These are phyloP conservation scores for Russula emetica DNA, from an alignment of 768 basidiomycete species.

Conservation along the genomic window DNA sequence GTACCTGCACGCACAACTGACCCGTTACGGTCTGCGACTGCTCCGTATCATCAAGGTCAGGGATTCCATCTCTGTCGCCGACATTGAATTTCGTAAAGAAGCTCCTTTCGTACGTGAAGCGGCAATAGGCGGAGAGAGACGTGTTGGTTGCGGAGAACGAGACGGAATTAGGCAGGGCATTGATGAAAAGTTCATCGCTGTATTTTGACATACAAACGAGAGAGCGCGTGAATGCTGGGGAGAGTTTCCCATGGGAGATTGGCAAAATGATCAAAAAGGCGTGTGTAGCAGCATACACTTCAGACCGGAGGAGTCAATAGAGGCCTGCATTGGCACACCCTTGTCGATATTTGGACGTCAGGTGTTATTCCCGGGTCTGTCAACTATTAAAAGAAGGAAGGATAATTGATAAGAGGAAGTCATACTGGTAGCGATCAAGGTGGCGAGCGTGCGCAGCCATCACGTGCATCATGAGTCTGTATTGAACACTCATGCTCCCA, in stretches of 20 bases:
- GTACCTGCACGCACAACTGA: constrained; percentile 66
- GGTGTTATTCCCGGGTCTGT: background rate
- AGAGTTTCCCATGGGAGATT: background rate
- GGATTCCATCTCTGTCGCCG: constrained; percentile 28
- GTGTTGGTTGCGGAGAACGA: constrained; percentile 73
- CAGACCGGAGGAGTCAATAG: constrained; percentile 54
- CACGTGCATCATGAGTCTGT: background rate
- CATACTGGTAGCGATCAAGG: background rate
- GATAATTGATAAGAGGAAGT: background rate
- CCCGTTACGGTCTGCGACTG: constrained; percentile 49
- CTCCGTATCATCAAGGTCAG: constrained; percentile 35
- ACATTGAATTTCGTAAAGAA: constrained; percentile 71
- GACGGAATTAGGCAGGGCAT: constrained; percentile 56
- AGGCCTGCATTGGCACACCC: constrained; percentile 55
- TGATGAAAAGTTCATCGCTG: constrained; percentile 73
- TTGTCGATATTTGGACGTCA: background rate
- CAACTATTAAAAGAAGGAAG: background rate
- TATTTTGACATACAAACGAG: constrained; percentile 75
- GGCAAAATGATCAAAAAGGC: constrained; percentile 7
- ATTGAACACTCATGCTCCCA: constrained; percentile 26
- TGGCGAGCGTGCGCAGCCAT: background rate
- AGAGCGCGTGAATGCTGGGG: constrained; percentile 68
- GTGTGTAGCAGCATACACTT: constrained; percentile 39
- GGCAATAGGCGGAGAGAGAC: constrained; percentile 76
- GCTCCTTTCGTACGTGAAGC: constrained; percentile 61